These are phyloP conservation scores for Lophiostoma macrostomum DNA, from an alignment of 495 filamentous ascomycete genomes.

Conservation along the genomic window DNA sequence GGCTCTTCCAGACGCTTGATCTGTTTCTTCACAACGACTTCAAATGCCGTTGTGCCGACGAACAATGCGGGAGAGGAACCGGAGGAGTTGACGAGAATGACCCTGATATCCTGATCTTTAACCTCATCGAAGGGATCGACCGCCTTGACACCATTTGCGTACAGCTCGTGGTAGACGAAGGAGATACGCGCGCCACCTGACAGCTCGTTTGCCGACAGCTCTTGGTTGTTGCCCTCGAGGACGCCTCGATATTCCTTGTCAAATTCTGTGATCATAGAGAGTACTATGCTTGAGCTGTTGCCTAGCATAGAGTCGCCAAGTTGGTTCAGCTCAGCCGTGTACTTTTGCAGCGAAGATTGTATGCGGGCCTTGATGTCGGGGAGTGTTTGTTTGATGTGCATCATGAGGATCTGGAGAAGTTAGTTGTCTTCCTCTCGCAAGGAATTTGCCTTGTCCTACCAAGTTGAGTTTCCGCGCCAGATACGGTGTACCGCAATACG, in stretches of 20 bases:
- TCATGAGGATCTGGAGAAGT: constrained; percentile 82
- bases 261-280: constrained; percentile 99
- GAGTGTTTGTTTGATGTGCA: constrained; percentile 99
- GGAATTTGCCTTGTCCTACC: constrained; percentile 43
- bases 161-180: constrained; percentile 98
- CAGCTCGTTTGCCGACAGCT: constrained; percentile 88
- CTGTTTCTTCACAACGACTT: constrained; percentile 97
- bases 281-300: constrained; percentile 90
- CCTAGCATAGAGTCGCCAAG: constrained; percentile 95
- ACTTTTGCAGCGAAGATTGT: constrained; percentile 86
- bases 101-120: constrained; percentile 97
- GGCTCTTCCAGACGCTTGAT: constrained; percentile 97
- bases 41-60: constrained; percentile 95
- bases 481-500: constrained; percentile 98
- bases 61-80: constrained; percentile 96
- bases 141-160: constrained; percentile 96
- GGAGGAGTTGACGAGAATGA: constrained; percentile 93
- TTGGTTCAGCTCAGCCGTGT: constrained; percentile 71
- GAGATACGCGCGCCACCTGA: constrained; percentile 97
- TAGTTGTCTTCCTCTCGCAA: constrained; percentile 3
- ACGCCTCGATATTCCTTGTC: constrained; percentile 95
- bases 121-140: constrained; percentile 97
- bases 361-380: constrained; percentile 98
- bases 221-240: constrained; percentile 92
- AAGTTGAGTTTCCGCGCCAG: constrained; percentile 94